Base-by-base conservation (phyloP, 257 asterid species). In the Galeopsis tetrahit region DNA sequence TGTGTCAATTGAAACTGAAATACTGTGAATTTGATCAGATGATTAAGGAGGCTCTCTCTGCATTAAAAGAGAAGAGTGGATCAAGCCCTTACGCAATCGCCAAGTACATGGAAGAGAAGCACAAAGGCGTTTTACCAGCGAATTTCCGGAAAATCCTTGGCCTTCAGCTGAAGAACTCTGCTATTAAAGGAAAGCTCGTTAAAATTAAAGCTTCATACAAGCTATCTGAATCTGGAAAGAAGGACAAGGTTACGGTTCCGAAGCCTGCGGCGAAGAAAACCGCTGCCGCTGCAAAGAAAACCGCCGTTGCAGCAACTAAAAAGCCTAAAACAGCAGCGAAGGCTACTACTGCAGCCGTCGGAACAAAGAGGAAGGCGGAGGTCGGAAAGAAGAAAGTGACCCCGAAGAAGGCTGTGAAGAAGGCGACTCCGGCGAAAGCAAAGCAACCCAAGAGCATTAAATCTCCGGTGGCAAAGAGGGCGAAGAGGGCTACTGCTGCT, bases 1-100 rank as follows among this genome's bases (percentile, higher is more conserved):
- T 8, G 36, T 64, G 10, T n/a, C 34, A 4, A 35, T 21, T 21
- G 53, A 3, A n/a, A 32, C 17, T 73, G 32, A 7, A 13, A 32
- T 68, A 59, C 7, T 5, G 39, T 61, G 59, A 36, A 21, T 7
- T 49, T 43, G 1, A 42, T 75, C 73, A 90, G 96, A 90, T 90
- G 96, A 90, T 90, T 28, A 90, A 87, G 79, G 96, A 84, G 68
- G 92, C 95, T 36, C 33, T 90, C 66, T 6, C 67, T 73, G 88
- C 84, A 0, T 43, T 90, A 83, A 79, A 86, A 0, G 96, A 90
- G 77, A 86, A 66, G 77, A 43, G 85, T 34, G 95, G 96, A 46
- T 90, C 92, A 8, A 90, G 96, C 73, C 95, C 90, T 1, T 48
- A 88, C 56, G 96, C 96, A 9, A 85, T 90, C 52, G 94, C 95